Evolutionary conservation across 75 land plant species (phyloP).

Genomic region (Sequoia sempervirens): DNA sequence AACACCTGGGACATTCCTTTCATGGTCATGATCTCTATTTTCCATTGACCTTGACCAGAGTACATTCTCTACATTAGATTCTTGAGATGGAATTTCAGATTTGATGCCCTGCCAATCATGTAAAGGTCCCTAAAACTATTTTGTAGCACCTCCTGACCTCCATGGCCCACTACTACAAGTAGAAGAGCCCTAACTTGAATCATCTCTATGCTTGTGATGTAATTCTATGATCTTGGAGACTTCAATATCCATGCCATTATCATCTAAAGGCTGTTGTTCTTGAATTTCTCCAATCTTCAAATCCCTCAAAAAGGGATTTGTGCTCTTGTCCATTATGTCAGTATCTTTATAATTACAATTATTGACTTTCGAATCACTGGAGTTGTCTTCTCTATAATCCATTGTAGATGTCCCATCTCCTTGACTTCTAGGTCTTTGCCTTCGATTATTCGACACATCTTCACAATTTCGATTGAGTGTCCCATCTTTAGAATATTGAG

Average conservation of each 20-base stretch:
- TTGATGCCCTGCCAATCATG: constrained; percentile 27
- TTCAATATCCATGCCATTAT: neutral
- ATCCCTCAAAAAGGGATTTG: neutral
- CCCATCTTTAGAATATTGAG: constrained; percentile 65
- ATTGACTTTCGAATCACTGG: constrained; percentile 10
- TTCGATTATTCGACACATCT: constrained; percentile 46
- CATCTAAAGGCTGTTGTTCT: neutral
- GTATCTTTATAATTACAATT: constrained; percentile 10
- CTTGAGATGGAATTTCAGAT: constrained; percentile 13
- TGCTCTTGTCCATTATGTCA: constrained; percentile 21
- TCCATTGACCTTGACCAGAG: neutral
- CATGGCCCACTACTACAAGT: constrained; percentile 9
- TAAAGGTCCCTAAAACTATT: constrained; percentile 12
- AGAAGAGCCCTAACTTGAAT: constrained; percentile 16
- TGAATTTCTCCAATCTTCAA: constrained; percentile 15
- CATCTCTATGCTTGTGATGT: constrained; percentile 15
- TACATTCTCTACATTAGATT: constrained; percentile 3
- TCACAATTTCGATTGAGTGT: constrained; percentile 29
- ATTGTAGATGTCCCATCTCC: constrained; percentile 27
- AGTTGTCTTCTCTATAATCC: constrained; percentile 29
- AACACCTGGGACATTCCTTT: constrained; percentile 2
- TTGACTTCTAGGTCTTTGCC: constrained; percentile 45
- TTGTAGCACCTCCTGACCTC: constrained; percentile 23
- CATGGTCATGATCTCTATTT: constrained; percentile 12
- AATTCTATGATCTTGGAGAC: constrained; percentile 12